Conservation (phyloP, 176 grass and related monocot species). For the Triticum monococcum region DNA sequence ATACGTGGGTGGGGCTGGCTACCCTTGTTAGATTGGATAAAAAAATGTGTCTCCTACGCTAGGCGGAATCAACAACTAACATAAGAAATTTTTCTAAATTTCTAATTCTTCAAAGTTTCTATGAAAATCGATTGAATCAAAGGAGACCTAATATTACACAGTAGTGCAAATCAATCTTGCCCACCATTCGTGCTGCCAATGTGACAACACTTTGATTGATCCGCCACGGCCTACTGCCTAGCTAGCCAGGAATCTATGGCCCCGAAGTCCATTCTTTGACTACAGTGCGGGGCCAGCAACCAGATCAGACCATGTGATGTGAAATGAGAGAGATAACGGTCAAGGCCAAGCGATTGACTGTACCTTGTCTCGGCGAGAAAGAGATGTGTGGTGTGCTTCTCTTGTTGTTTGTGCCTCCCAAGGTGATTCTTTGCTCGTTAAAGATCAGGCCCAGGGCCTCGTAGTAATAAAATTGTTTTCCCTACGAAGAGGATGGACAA, state of each 20-base stretch:
- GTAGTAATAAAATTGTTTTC: not conserved
- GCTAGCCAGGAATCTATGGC: not conserved
- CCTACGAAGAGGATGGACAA: not conserved
- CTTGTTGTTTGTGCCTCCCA: slow-evolving; percentile 1
- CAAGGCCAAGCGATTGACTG: slow-evolving; percentile 32
- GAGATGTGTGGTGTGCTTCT: not conserved
- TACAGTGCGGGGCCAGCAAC: not conserved
- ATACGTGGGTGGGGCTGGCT: no score
- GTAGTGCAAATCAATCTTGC: not conserved
- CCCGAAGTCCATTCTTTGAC: not conserved
- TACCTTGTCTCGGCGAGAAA: slow-evolving; percentile 36
- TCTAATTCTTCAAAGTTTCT: no score
- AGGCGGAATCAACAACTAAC: no score
- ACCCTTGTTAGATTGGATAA: no score
- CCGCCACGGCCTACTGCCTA: not conserved
- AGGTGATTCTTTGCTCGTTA: not conserved
- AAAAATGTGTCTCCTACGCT: no score
- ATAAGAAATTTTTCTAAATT: no score
- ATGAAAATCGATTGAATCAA: no score
- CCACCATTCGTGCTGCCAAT: not conserved
- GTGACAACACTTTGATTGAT: not conserved
- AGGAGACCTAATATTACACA: no score
- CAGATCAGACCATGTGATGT: not conserved
- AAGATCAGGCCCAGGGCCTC: not conserved
- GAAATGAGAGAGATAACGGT: slow-evolving; percentile 19